Evolutionary conservation across 2,329 filamentous ascomycete species (phyloP).

Genomic region (Cladophialophora psammophila): DNA sequence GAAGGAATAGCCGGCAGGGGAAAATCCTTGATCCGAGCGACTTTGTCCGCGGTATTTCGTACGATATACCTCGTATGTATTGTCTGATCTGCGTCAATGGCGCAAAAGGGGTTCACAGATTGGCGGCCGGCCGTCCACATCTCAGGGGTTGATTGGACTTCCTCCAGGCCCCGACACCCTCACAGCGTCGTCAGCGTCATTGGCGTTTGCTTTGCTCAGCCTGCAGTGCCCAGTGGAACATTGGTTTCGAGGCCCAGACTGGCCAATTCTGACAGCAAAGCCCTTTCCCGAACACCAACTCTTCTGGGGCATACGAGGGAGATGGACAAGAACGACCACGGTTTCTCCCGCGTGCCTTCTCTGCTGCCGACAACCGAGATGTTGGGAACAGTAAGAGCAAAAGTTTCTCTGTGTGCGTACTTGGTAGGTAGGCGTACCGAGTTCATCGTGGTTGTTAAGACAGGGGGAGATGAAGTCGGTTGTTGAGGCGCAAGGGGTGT

Average conservation of each 20-base stretch:
- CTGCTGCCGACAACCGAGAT: not conserved
- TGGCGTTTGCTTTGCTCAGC: constrained; percentile 17
- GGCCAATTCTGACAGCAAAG: not conserved
- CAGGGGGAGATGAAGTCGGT: constrained; percentile 33
- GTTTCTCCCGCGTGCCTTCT: not conserved
- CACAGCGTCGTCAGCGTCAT: constrained; percentile 8
- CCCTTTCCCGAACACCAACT: not conserved
- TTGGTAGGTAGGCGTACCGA: not conserved
- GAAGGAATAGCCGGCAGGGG: constrained; percentile 20
- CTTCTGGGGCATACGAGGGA: constrained; percentile 8
- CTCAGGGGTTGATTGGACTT: constrained; percentile 27
- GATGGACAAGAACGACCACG: not conserved
- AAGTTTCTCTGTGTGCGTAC: constrained; percentile 1
- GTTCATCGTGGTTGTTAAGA: constrained; percentile 20
- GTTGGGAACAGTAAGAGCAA: not conserved
- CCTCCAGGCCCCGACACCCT: not conserved
- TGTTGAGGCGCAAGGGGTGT: constrained; percentile 19
- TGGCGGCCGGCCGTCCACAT: constrained; percentile 8
- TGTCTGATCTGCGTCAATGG: constrained; percentile 16
- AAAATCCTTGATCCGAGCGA: constrained; percentile 31
- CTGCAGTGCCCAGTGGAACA: constrained; percentile 16
- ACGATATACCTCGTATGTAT: not conserved
- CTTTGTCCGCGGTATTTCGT: constrained; percentile 9
- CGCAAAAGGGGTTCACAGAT: constrained; percentile 19
- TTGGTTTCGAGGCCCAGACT: constrained; percentile 7